These are phyloP conservation scores for Colletotrichum sp. DNA, from an alignment of 2,329 filamentous ascomycete genomes.

Conservation along the genomic window DNA sequence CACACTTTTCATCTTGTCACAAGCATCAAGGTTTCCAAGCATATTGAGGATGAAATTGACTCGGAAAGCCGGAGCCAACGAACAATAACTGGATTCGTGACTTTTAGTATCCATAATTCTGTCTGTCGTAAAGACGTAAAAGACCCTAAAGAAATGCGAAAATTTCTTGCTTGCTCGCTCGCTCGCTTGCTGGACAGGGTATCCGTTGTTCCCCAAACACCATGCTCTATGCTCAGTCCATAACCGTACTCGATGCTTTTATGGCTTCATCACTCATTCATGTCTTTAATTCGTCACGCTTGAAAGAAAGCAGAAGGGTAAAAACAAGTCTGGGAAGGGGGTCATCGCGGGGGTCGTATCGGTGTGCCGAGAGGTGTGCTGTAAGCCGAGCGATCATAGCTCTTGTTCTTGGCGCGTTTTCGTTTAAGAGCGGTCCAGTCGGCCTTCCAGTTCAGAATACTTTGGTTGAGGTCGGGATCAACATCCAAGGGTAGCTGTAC, in stretches of 20 bases:
- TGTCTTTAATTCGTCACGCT: conserved; percentile 18
- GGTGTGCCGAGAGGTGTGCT: conserved; percentile 17
- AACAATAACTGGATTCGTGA: conserved; percentile 1
- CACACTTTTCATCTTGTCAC: not conserved
- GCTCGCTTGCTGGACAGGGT: conserved; percentile 10
- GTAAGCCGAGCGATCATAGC: conserved; percentile 17
- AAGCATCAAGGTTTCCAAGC: not conserved
- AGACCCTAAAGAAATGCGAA: conserved; percentile 17
- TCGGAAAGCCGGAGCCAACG: not conserved
- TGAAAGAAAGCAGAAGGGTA: conserved; percentile 1
- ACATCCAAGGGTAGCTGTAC: conserved; percentile 58
- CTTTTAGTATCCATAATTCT: conserved; percentile 12
- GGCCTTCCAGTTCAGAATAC: conserved; percentile 66
- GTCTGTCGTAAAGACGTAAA: not conserved
- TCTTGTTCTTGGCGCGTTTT: conserved; percentile 37
- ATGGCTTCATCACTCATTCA: conserved; percentile 21
- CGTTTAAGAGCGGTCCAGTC: conserved; percentile 62
- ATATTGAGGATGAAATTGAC: not conserved
- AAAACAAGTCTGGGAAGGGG: conserved; percentile 10
- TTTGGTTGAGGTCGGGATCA: conserved; percentile 62
- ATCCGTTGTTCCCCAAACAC: conserved; percentile 19
- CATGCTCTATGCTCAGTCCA: conserved; percentile 21
- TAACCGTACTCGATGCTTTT: conserved; percentile 19
- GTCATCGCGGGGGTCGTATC: conserved; percentile 15
- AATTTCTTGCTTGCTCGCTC: not conserved